phyloP scores from a whole-genome alignment of 495 filamentous ascomycete species.

The Massariosphaeria phaeospora region DNA sequence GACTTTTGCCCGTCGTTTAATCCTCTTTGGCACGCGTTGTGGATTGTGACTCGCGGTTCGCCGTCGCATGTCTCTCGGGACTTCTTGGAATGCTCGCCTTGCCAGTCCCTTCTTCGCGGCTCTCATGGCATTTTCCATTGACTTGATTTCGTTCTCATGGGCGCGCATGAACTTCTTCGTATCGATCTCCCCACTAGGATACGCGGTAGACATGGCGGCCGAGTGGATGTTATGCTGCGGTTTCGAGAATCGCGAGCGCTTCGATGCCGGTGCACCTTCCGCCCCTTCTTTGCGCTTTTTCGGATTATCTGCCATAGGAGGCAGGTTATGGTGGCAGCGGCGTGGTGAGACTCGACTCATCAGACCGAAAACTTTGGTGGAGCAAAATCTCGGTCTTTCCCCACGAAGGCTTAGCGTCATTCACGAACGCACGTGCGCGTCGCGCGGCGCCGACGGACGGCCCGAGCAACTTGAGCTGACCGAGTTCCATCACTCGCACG shows the following conservation, averaged over 20 bases:
- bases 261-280: background rate
- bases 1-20: conserved; percentile 62
- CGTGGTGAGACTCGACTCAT: background rate
- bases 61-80: conserved; percentile 76
- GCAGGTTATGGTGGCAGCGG: no score
- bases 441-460: no score
- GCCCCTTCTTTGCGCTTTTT: conserved; percentile 19
- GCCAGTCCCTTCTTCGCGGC: conserved; percentile 62
- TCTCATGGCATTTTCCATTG: conserved; percentile 73
- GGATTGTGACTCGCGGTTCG: conserved; percentile 93
- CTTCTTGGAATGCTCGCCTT: conserved; percentile 79
- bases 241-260: conserved; percentile 20
- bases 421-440: conserved; percentile 15
- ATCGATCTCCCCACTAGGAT: conserved; percentile 28
- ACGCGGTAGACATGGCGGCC: conserved; percentile 11
- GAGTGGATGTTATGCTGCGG: conserved; percentile 13
- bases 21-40: conserved; percentile 77
- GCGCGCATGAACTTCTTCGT: conserved; percentile 60
- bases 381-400: background rate
- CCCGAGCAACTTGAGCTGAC: no score
- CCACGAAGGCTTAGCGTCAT: background rate
- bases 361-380: background rate
- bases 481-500: no score
- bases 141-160: conserved; percentile 81
- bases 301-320: conserved; percentile 22